Percentiles rank a stretch among this genome's conserved stretches.
Evolutionary conservation across 345 rosid species (phyloP).

Genomic region (Combretum micranthum): DNA sequence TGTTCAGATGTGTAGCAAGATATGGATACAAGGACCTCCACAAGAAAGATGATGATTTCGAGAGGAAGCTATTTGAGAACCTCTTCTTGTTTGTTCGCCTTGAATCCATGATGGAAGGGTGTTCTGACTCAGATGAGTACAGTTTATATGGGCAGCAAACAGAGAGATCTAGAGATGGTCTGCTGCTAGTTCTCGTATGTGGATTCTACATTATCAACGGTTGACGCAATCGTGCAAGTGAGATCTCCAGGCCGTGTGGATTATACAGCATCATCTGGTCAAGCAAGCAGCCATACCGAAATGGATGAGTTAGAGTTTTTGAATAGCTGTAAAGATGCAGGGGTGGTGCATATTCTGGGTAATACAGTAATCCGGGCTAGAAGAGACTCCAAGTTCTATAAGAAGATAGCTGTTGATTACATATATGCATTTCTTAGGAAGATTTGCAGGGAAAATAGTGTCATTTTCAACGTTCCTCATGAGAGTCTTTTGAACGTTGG

Average conservation of each 20-base stretch:
- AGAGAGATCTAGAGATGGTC: conserved; percentile 3
- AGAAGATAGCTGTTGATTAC: conserved; percentile 19
- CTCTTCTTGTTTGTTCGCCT: conserved; percentile 21
- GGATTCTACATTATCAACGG: not conserved
- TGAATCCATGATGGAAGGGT: conserved; percentile 24
- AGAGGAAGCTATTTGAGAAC: conserved; percentile 18
- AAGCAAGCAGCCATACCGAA: conserved; percentile 4
- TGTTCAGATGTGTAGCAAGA: conserved; percentile 31
- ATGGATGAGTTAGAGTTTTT: conserved; percentile 19
- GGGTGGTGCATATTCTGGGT: conserved; percentile 26
- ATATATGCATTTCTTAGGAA: conserved; percentile 20
- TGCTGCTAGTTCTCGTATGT: not conserved
- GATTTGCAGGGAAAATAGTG: conserved; percentile 19
- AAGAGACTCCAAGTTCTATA: conserved; percentile 12
- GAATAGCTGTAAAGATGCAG: conserved; percentile 13
- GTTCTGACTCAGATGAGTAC: conserved; percentile 16
- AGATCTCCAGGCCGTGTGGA: not conserved
- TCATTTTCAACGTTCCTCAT: conserved; percentile 17
- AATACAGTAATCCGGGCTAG: conserved; percentile 19
- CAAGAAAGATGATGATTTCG: conserved; percentile 26
- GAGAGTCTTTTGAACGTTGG: conserved; percentile 25
- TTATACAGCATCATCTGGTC: not conserved
- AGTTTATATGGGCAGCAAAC: conserved; percentile 13
- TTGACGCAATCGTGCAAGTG: conserved; percentile 2
- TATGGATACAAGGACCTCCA: conserved; percentile 32